Evolutionary conservation across 2,329 filamentous ascomycete species (phyloP), one percentile per base, ranked within the genome.

Genomic region (Aureobasidium sp.): DNA sequence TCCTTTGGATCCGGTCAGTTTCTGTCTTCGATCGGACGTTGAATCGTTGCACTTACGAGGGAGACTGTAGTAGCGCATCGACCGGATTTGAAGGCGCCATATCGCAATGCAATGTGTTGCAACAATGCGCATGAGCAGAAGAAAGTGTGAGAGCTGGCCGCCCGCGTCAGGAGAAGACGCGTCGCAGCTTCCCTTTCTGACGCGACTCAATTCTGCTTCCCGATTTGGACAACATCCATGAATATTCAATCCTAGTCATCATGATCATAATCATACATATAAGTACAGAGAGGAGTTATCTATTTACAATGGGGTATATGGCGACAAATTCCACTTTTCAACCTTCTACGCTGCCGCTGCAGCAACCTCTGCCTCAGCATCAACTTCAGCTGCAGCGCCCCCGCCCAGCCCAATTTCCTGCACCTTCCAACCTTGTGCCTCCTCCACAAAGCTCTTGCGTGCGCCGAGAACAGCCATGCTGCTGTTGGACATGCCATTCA

Each of bases 401-500:
- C 69, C 70, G 7, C 69, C 70, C 71, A 92, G 86, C 7, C 80
- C 83, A 76, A 96, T 85, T 71, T 93, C 89, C 64, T 84, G 83
- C 29, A 91, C 78, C 59, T 84, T 82, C 93, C 93, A 97, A 27
- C 78, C 81, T 67, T 90, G 86, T 29, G 73, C 71, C 37, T 76
- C 72, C 22, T 65, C 71, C 27, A 88, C 83, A 86, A 90, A 96
- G 12, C 86, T 81, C 72, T 89, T 90, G 77, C 87, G 89, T 78
- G 93, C 87, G 40, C 93, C 93, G 4, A 99, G 79, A 65, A 97
- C 87, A 24, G 87, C 84, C 27, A 86, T 78, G 59, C 85, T 84
- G 62, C 86, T 85, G 64, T 85, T 82, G 22, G 81, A 80, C 9
- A 88, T 61, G 27, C 68, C 63, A 31, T 66, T 59, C 33, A 68